These are phyloP conservation scores for Purpureocillium lavendulum DNA, from an alignment of 2,329 filamentous ascomycete genomes.

Conservation along the genomic window DNA sequence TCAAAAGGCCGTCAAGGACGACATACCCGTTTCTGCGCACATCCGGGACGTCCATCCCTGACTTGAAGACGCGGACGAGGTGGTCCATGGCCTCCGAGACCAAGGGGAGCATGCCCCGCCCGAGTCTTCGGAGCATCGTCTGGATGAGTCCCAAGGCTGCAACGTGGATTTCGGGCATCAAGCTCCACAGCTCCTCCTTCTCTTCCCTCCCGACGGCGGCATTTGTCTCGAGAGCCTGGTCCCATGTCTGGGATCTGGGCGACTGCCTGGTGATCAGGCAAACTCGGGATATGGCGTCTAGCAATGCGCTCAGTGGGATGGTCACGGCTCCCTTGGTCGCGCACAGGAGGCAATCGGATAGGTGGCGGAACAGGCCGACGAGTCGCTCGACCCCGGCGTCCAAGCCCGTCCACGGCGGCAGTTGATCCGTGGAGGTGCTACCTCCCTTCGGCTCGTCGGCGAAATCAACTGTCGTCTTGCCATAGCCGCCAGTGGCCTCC, in stretches of 20 bases:
- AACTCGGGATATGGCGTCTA: slow-evolving; percentile 63
- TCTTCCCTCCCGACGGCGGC: slow-evolving; percentile 71
- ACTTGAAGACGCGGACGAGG: slow-evolving; percentile 60
- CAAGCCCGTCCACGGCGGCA: slow-evolving; percentile 70
- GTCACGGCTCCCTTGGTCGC: slow-evolving; percentile 58
- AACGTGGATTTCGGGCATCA: slow-evolving; percentile 66
- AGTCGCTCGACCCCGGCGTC: slow-evolving; percentile 64
- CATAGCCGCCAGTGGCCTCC: slow-evolving; percentile 55
- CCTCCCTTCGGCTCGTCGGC: slow-evolving; percentile 41
- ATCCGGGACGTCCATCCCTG: slow-evolving; percentile 38
- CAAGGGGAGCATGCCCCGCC: slow-evolving; percentile 47
- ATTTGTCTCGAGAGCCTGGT: slow-evolving; percentile 54
- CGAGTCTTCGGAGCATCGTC: slow-evolving; percentile 49
- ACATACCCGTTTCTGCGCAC: slow-evolving; percentile 55
- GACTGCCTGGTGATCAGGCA: slow-evolving; percentile 54
- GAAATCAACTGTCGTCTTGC: slow-evolving; percentile 30
- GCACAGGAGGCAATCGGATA: slow-evolving; percentile 54
- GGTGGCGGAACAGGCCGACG: slow-evolving; percentile 53
- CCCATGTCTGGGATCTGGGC: slow-evolving; percentile 34
- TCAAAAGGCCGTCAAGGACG: slow-evolving; percentile 49
- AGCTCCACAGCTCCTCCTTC: slow-evolving; percentile 66
- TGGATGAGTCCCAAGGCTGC: slow-evolving; percentile 58
- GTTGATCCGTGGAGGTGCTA: slow-evolving; percentile 32
- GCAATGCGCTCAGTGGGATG: slow-evolving; percentile 57
- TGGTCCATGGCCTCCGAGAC: slow-evolving; percentile 63